These are phyloP conservation scores for Anisodus acutangulus DNA, from an alignment of 257 asterid species.

Conservation along the genomic window DNA sequence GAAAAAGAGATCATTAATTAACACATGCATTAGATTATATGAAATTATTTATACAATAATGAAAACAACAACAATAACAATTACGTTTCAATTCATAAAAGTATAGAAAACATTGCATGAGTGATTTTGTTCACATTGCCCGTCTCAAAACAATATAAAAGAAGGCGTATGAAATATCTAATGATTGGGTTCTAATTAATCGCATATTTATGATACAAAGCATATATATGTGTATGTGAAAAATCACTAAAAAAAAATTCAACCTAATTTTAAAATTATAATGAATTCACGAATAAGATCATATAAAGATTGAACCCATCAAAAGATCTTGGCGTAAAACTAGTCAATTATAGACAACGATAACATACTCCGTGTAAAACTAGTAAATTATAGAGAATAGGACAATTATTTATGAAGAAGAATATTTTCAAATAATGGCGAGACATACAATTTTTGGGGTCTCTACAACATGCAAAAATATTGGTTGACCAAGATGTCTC, in stretches of 20 bases:
- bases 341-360: too few relatives aligned
- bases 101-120: background rate
- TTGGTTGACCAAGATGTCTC: constrained; percentile 39
- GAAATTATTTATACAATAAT: background rate
- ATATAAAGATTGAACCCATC: background rate
- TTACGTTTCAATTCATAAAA: background rate
- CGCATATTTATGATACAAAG: too few relatives aligned
- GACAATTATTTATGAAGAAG: background rate
- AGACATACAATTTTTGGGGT: constrained; percentile 32
- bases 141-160: background rate
- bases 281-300: background rate
- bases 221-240: background rate
- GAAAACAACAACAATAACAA: background rate
- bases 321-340: background rate
- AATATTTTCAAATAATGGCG: too few relatives aligned
- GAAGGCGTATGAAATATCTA: too few relatives aligned
- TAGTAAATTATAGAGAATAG: background rate
- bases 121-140: background rate
- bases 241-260: background rate
- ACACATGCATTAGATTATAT: background rate
- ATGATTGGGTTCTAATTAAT: too few relatives aligned
- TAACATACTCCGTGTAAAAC: background rate
- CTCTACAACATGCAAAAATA: constrained; percentile 31
- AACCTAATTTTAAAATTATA: background rate
- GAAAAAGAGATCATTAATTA: background rate